Evolutionary conservation across 2,329 filamentous ascomycete genomes (phyloP).

Genomic region (Paraconiothyrium sp.): DNA sequence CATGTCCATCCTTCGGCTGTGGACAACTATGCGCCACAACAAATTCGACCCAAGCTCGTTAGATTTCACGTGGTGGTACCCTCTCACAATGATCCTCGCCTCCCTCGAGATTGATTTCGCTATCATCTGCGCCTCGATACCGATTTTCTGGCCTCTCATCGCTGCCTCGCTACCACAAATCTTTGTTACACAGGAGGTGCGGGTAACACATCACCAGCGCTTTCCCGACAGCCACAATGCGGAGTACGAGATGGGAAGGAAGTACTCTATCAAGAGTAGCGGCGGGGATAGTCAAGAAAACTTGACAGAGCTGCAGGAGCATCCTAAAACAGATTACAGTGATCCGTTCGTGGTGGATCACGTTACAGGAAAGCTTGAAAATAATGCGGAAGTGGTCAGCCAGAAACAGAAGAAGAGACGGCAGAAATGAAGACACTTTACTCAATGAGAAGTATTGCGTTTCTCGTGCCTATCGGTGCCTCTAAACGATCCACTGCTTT

Average conservation of each 20-base stretch:
- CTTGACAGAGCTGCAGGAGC: conserved; percentile 21
- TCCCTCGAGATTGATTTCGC: conserved; percentile 47
- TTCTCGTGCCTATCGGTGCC: not conserved
- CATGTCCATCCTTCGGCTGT: conserved; percentile 42
- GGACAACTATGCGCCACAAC: conserved; percentile 35
- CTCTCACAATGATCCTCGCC: conserved; percentile 40
- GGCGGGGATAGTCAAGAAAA: conserved; percentile 30
- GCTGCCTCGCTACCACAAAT: conserved; percentile 40
- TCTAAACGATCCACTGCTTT: too few relatives aligned
- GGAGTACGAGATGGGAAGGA: conserved; percentile 32
- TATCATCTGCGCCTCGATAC: conserved; percentile 49
- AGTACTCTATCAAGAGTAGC: conserved; percentile 31
- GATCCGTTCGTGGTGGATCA: conserved; percentile 21
- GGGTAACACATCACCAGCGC: conserved; percentile 37
- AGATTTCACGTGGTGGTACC: conserved; percentile 47
- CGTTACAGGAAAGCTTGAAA: conserved; percentile 17
- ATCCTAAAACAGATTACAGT: conserved; percentile 21
- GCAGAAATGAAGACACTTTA: not conserved
- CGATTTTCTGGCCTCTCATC: conserved; percentile 49
- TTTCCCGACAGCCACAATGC: conserved; percentile 18
- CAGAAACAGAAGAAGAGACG: conserved; percentile 10
- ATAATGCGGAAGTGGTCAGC: conserved; percentile 9
- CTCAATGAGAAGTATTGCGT: not conserved
- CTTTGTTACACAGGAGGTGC: conserved; percentile 47
- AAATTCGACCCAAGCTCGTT: conserved; percentile 21